Evolutionary conservation across 2,329 filamentous ascomycete species (phyloP).

Genomic region (Epichloe gansuensis): DNA sequence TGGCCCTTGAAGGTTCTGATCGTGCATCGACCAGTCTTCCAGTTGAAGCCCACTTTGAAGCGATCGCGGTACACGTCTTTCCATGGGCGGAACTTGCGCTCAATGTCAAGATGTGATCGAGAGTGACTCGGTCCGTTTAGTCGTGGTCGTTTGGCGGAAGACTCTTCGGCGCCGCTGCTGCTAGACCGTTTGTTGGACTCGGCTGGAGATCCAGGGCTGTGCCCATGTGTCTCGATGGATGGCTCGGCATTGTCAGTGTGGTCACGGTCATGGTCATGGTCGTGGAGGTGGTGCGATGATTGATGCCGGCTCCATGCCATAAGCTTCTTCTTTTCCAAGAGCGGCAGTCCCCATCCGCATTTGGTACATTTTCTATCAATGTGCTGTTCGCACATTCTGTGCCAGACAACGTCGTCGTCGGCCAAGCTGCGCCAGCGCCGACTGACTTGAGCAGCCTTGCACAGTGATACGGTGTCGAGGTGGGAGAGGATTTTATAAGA

Average conservation of each 20-base stretch:
- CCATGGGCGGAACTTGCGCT: constrained; percentile 57
- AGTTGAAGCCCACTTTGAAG: constrained; percentile 93
- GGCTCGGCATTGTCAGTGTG: constrained; percentile 9
- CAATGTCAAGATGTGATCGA: constrained; percentile 24
- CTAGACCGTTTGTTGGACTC: constrained; percentile 23
- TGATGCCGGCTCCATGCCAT: constrained; percentile 80
- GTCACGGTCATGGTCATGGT: constrained; percentile 7
- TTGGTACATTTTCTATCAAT: constrained; percentile 89
- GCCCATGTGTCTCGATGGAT: constrained; percentile 13
- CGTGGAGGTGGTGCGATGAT: constrained; percentile 9
- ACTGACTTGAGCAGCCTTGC: constrained; percentile 92
- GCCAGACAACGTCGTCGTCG: constrained; percentile 96
- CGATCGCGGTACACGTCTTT: constrained; percentile 95
- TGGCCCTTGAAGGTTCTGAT: constrained; percentile 76
- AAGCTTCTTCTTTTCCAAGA: constrained; percentile 78
- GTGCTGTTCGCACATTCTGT: constrained; percentile 95
- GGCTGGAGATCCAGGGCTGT: constrained; percentile 10
- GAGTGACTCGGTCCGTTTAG: constrained; percentile 15
- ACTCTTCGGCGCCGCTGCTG: constrained; percentile 17
- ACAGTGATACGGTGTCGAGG: constrained; percentile 86
- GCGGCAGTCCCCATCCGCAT: constrained; percentile 87
- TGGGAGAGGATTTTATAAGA: constrained; percentile 88
- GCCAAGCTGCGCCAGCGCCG: constrained; percentile 76
- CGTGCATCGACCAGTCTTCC: constrained; percentile 87
- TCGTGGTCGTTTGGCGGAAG: constrained; percentile 22